Conservation (phyloP, 225 moss, liverwort and hornwort genomes). For the Ulota crispa region DNA sequence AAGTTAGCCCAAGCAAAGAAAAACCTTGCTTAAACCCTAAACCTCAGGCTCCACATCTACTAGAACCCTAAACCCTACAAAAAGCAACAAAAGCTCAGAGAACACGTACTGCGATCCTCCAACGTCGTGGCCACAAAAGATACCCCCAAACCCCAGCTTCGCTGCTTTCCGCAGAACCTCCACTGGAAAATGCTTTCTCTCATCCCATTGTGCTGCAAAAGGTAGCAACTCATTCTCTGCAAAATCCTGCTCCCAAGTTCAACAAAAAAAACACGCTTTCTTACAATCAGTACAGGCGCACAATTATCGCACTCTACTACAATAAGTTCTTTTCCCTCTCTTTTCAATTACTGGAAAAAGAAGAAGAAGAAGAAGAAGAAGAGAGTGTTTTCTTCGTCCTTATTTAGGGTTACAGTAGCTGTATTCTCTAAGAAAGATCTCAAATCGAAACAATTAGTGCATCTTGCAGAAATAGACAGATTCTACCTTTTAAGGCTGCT, state of each 20-base stretch:
- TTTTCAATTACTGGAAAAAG: neutral
- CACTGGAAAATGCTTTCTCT: constrained; percentile 81
- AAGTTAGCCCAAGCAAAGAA: neutral
- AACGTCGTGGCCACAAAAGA: constrained; percentile 95
- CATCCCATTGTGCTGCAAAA: constrained; percentile 94
- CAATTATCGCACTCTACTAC: neutral
- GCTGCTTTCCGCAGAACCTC: constrained; percentile 87
- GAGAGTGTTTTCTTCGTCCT: neutral
- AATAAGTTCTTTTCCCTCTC: neutral
- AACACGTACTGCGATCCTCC: constrained; percentile 78
- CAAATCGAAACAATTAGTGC: neutral
- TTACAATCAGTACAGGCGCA: neutral
- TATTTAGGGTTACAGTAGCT: neutral
- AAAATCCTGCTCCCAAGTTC: constrained; percentile 70
- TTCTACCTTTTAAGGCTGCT: neutral
- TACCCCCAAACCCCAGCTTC: constrained; percentile 82
- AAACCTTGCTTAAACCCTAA: neutral
- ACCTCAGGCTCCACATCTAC: constrained; percentile 13
- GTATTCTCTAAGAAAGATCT: neutral
- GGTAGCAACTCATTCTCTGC: constrained; percentile 84
- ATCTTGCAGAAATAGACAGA: neutral
- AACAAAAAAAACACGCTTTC: neutral
- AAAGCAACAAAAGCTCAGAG: constrained; percentile 4
- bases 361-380: neutral
- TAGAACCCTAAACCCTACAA: constrained; percentile 6